Evolutionary conservation across 345 rosid genomes (phyloP).

Genomic region (Sonneratia caseolaris): DNA sequence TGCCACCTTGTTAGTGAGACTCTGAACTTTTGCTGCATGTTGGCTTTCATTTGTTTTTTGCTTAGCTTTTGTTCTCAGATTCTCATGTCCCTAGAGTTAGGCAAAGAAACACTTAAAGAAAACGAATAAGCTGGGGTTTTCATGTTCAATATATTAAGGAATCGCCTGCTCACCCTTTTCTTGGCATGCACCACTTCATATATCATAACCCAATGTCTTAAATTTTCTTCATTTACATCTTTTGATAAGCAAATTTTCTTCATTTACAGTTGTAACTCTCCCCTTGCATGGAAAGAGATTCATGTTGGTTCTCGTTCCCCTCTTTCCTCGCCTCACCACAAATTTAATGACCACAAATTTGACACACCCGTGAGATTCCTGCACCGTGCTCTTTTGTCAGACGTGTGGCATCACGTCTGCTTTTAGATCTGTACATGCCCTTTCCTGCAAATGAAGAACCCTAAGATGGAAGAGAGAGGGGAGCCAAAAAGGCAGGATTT

Average conservation of each 20-base stretch:
- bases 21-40: conserved; percentile 4
- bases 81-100: no score
- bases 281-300: no score
- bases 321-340: background rate
- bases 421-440: conserved; percentile 15
- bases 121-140: background rate
- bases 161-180: background rate
- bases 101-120: background rate
- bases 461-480: conserved; percentile 1
- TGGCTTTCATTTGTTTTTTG: background rate
- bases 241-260: no score
- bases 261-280: no score
- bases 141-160: background rate
- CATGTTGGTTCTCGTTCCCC: background rate
- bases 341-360: background rate
- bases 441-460: conserved; percentile 11
- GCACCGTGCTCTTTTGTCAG: conserved; percentile 16
- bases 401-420: conserved; percentile 15
- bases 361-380: conserved; percentile 24
- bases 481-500: background rate
- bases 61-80: background rate
- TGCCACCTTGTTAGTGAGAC: background rate
- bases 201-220: no score
- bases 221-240: no score
- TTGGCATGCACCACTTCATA: no score